These are phyloP conservation scores for Didymella exigua DNA, from an alignment of 2,329 filamentous ascomycete species.

Conservation along the genomic window DNA sequence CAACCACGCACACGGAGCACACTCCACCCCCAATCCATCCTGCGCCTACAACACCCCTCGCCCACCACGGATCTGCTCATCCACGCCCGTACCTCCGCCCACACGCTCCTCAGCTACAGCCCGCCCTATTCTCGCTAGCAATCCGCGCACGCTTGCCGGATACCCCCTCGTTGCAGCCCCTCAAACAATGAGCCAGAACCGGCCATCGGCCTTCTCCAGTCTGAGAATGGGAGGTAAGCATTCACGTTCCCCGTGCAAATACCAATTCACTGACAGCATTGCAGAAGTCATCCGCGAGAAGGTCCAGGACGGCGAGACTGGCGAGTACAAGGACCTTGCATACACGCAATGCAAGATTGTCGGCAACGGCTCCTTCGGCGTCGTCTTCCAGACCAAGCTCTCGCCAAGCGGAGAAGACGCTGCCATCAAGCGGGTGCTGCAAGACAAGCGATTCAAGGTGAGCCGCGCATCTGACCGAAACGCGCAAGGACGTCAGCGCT, in stretches of 20 bases:
- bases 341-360: constrained; percentile 99
- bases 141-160: constrained; percentile 41
- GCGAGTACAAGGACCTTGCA: constrained; percentile 94
- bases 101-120: constrained; percentile 54
- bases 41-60: constrained; percentile 18
- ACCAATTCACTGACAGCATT: constrained; percentile 42
- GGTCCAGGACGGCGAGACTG: constrained; percentile 96
- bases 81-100: constrained; percentile 48
- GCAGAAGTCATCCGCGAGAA: constrained; percentile 97
- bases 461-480: constrained; percentile 31
- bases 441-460: constrained; percentile 99
- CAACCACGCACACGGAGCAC: constrained; percentile 27
- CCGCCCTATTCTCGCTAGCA: constrained; percentile 51
- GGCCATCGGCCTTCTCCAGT: constrained; percentile 84
- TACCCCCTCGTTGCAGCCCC: constrained; percentile 31
- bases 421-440: constrained; percentile 97
- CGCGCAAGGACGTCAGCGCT: constrained; percentile 25
- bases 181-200: constrained; percentile 80
- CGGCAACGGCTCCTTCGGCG: constrained; percentile 97
- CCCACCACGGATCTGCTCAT: constrained; percentile 63
- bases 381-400: constrained; percentile 98
- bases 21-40: constrained; percentile 28
- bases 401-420: constrained; percentile 98
- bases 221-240: constrained; percentile 98
- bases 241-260: not conserved